A percentile compares a stretch with the other conserved stretches of the same genome.
Conservation (phyloP, 106 monocot genomes). For the Triglochin maritima region DNA sequence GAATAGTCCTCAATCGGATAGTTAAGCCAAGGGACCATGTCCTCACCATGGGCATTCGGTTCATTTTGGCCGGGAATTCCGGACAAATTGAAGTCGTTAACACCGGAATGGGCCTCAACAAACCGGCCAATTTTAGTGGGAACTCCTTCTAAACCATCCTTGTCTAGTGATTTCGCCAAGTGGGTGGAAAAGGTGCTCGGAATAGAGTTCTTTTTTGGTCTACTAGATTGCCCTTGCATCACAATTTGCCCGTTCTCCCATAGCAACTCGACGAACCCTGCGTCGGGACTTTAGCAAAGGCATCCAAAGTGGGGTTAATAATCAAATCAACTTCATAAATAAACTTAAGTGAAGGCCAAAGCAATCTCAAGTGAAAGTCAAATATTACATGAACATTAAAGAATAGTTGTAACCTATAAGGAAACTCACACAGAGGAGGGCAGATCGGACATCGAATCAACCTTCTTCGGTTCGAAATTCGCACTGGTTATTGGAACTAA, state of each 20-base stretch:
- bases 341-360: not conserved
- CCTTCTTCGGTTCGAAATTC: not conserved
- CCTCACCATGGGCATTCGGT: conserved; percentile 22
- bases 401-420: no score
- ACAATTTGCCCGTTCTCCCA: conserved; percentile 57
- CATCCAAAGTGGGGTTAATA: not conserved
- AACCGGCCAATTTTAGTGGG: conserved; percentile 1
- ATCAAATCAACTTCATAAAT: conserved; percentile 1
- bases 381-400: no score
- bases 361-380: no score
- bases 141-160: conserved; percentile 3
- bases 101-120: not conserved
- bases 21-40: conserved; percentile 52
- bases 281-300: conserved; percentile 1
- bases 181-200: not conserved
- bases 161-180: not conserved
- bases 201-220: conserved; percentile 8
- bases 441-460: not conserved
- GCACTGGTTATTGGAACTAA: not conserved
- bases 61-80: conserved; percentile 2
- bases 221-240: conserved; percentile 26
- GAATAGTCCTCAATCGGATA: conserved; percentile 50
- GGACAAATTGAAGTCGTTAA: not conserved
- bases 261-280: conserved; percentile 29
- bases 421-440: not conserved